Base-by-base conservation (phyloP, 192 early-diverging fungal genomes). In the Spizellomyces sp. region DNA sequence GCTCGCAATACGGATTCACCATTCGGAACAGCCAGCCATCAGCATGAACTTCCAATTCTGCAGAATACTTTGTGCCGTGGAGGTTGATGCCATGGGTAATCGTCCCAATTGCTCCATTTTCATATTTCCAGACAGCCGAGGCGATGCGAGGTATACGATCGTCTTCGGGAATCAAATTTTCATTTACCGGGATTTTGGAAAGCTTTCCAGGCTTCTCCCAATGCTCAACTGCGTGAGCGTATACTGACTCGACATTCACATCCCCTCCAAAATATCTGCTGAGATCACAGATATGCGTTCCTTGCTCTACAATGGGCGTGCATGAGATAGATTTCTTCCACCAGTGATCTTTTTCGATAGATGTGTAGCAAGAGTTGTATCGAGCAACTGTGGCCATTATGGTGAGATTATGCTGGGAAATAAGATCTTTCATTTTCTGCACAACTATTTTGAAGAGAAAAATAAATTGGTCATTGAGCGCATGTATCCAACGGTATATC, bases 231-330 rank as follows among this genome's bases (percentile, higher is more conserved):
- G 59, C 59, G 36, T 61, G 59, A 15, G 59, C 59, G 6, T 27
- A 42, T 15, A 61, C 59, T 17, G 59, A 61, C 36, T 19, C 17
- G 14, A 61, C 15, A 41, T 61, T 41, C 14, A 61, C 59, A 41
- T 61, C 59, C 14, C 59, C 59, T 17, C 59, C 59, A 61, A 61
- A 61, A 41, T 36, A 61, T 14, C 59, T 15, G 5, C 22, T 41
- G 17, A 61, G 59, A 41, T 61, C 59, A 15, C 36, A 43, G 17
- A 65, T n/a, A 41, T 65, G 64, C 8, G 64, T 65, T 5, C 64
- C 64, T 27, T 65, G 64, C 27, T 65, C 64, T n/a, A 65, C 64
- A 27, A 65, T 65, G 8, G 64, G 64, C n/a, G 45, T 10, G 5
- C 64, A 14, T 6, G 45, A 65, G 10, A 48, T 44, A 7, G 64